Evolutionary conservation across 495 filamentous ascomycete species (phyloP), one percentile per base, ranked within the genome.

Genomic region (Corynascus novoguineensis): DNA sequence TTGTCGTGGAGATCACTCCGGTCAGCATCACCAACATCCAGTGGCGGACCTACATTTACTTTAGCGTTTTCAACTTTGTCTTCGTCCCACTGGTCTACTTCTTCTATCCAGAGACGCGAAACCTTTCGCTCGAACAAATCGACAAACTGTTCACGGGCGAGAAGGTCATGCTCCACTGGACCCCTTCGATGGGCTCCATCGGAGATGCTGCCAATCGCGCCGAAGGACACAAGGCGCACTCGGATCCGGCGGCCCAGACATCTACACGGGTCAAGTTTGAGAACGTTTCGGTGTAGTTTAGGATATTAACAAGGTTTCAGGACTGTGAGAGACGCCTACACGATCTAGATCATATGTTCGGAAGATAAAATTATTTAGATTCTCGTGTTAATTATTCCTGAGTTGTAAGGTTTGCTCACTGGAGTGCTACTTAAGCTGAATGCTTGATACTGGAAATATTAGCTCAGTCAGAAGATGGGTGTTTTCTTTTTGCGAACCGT

Each of bases 11-110:
- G 68, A 80, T 85, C 32, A 87, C 84, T 0, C 83, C 82, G 2
- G 75, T 78, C 8, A 77, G 82, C 15, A 81, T 84, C 63, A 71
- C 78, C n/a, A 78, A 73, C 51, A 73, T 86, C 12, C 68, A 72
- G 0, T 87, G 83, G 85, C 68, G 73, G 37, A 84, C 83, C 53
- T 88, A 83, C 64, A 78, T 87, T 57, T 83, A 86, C 57, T 87
- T 81, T 68, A 79, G 81, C 35, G 73, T 85, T 42, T 75, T 81
- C 57, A 82, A 83, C 62, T 71, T 67, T 25, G 59, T 64, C n/a
- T 83, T 87, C 71, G 75, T 86, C 0, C 82, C 81, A 0, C 71
- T 83, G 27, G 73, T 83, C 21, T 86, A 81, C 52, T 76, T 83
- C 45, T 75, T 83, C 42, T 84, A 80, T 56, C 80, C 79, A 0